Conservation (phyloP, 768 basidiomycete genomes). For the Zangia roseola region DNA sequence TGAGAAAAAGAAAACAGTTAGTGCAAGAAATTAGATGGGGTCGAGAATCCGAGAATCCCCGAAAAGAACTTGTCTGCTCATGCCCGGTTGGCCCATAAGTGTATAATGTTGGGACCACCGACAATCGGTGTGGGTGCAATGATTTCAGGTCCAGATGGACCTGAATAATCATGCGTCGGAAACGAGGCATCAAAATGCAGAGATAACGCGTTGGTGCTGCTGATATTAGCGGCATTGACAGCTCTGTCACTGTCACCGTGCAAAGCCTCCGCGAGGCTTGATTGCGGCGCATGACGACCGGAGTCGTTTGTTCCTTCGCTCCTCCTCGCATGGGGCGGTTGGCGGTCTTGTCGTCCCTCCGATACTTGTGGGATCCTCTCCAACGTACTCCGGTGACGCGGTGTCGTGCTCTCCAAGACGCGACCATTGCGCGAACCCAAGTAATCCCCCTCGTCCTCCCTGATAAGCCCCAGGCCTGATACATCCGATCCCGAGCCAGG, state of each 20-base stretch:
- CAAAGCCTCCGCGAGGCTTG: conserved; percentile 22
- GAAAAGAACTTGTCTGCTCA: conserved; percentile 13
- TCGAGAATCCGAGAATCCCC: background rate
- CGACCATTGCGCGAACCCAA: conserved; percentile 10
- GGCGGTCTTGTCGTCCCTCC: conserved; percentile 16
- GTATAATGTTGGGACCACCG: conserved; percentile 34
- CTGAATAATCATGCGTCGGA: conserved; percentile 26
- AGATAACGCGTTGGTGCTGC: conserved; percentile 32
- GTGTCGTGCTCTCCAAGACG: conserved; percentile 7
- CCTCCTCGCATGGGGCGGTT: conserved; percentile 24
- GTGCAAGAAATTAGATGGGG: background rate
- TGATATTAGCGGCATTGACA: conserved; percentile 23
- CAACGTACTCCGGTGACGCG: conserved; percentile 18
- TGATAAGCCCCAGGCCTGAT: conserved; percentile 32
- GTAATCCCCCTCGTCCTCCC: conserved; percentile 29
- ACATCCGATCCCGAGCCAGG: conserved; percentile 16
- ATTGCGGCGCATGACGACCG: conserved; percentile 23
- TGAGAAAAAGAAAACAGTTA: background rate
- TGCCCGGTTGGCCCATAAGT: conserved; percentile 33
- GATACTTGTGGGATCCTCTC: conserved; percentile 13
- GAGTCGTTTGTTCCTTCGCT: conserved; percentile 16
- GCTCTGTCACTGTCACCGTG: conserved; percentile 13
- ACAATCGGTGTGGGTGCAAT: conserved; percentile 34
- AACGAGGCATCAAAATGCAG: conserved; percentile 37
- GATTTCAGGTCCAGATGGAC: conserved; percentile 31